phyloP scores from a whole-genome alignment of 2,329 filamentous ascomycete species.

The Colletotrichum sojae region DNA sequence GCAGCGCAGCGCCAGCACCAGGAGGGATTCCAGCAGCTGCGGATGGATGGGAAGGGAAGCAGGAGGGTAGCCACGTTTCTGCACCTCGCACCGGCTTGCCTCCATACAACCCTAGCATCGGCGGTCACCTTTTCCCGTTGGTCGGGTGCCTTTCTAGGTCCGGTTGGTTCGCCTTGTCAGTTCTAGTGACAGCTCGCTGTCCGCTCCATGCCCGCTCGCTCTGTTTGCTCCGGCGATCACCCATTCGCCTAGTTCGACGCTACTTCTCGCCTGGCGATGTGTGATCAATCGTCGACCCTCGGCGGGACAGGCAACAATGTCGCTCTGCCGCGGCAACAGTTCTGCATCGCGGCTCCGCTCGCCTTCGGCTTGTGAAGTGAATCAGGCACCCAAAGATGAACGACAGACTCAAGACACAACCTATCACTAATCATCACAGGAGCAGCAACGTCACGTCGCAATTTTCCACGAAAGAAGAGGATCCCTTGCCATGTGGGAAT shows the following conservation, averaged over 20 bases:
- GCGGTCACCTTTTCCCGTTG: neutral
- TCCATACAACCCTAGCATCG: neutral
- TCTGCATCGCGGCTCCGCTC: neutral
- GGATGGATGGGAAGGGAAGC: neutral
- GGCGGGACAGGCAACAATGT: neutral
- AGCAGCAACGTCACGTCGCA: too few relatives aligned
- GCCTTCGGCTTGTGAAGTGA: neutral
- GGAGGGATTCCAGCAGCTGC: conserved; percentile 9
- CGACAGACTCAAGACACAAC: too few relatives aligned
- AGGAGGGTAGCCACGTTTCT: conserved; percentile 10
- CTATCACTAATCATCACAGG: too few relatives aligned
- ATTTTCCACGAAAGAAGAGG: neutral
- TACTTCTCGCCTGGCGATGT: neutral
- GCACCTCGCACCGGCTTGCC: neutral
- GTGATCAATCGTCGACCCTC: conserved; percentile 2
- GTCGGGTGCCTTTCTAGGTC: conserved; percentile 14
- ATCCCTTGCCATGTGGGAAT: neutral
- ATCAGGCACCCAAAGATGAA: too few relatives aligned
- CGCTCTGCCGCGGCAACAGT: neutral
- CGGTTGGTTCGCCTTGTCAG: conserved; percentile 29
- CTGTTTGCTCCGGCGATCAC: conserved; percentile 14
- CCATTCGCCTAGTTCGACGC: neutral
- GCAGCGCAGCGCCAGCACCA: neutral
- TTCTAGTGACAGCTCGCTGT: conserved; percentile 8
- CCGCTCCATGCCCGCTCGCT: conserved; percentile 1